These are phyloP conservation scores for Globisporangium lucens DNA, from an alignment of 352 stramenopile genomes.

Conservation along the genomic window DNA sequence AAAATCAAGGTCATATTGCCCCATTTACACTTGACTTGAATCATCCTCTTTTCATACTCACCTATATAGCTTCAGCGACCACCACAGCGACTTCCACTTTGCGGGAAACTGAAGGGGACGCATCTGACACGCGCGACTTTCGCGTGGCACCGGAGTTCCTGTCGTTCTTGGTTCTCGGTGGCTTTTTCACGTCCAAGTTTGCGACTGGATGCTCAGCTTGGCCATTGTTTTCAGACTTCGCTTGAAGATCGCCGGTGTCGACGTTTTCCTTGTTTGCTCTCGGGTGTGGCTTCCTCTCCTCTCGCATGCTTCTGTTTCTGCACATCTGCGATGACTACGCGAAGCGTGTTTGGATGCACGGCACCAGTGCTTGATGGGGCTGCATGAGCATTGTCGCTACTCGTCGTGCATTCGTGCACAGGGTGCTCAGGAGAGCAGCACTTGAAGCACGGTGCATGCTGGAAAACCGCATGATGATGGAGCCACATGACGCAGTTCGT, in stretches of 20 bases:
- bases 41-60: background rate
- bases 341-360: background rate
- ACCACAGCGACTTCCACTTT: background rate
- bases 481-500: constrained; percentile 29
- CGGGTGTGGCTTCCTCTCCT: background rate
- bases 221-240: background rate
- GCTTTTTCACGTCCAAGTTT: background rate
- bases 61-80: background rate
- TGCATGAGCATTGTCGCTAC: background rate
- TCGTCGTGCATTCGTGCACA: background rate
- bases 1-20: background rate
- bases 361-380: too few relatives aligned
- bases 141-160: background rate
- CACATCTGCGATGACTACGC: background rate
- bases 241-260: background rate
- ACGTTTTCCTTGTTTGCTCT: constrained; percentile 5
- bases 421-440: constrained; percentile 12
- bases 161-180: background rate
- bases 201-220: too few relatives aligned
- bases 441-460: constrained; percentile 10
- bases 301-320: background rate
- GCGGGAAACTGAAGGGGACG: too few relatives aligned
- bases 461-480: constrained; percentile 38
- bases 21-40: background rate
- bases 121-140: background rate